Evolutionary conservation across 805 yeast species (phyloP).

Genomic region (Saccharomycopsis oosterbeekiorum): DNA sequence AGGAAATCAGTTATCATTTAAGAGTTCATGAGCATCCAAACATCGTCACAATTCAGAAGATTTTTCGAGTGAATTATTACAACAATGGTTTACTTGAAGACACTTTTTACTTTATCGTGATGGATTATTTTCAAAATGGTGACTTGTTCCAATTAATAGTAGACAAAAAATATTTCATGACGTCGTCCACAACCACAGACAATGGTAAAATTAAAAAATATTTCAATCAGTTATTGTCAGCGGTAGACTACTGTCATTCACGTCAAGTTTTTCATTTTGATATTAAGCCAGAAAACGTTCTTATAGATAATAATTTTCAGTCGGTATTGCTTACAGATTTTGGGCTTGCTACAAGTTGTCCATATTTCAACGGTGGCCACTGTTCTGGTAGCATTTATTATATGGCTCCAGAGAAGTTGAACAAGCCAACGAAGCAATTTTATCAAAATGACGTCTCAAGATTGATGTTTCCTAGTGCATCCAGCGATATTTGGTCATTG

Average conservation of each 20-base stretch:
- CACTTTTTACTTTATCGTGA: constrained; percentile 45
- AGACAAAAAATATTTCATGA: constrained; percentile 52
- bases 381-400: constrained; percentile 85
- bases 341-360: constrained; percentile 68
- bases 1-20: constrained; percentile 66
- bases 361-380: constrained; percentile 50
- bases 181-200: constrained; percentile 31
- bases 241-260: constrained; percentile 72
- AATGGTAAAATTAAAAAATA: constrained; percentile 39
- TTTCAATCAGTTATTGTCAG: constrained; percentile 72
- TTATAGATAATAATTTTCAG: constrained; percentile 50
- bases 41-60: constrained; percentile 65
- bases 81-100: constrained; percentile 22
- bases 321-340: constrained; percentile 70
- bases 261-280: constrained; percentile 87
- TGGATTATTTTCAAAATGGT: constrained; percentile 82
- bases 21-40: constrained; percentile 72
- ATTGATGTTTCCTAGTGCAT: constrained; percentile 50
- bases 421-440: neutral
- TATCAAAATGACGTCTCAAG: neutral
- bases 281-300: constrained; percentile 88
- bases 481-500: constrained; percentile 83
- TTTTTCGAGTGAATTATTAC: constrained; percentile 37
- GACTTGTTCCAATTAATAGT: constrained; percentile 84
- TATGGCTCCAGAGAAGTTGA: constrained; percentile 85